These are phyloP conservation scores for Quercus phellos DNA, from an alignment of 331 rosid species.

Conservation along the genomic window DNA sequence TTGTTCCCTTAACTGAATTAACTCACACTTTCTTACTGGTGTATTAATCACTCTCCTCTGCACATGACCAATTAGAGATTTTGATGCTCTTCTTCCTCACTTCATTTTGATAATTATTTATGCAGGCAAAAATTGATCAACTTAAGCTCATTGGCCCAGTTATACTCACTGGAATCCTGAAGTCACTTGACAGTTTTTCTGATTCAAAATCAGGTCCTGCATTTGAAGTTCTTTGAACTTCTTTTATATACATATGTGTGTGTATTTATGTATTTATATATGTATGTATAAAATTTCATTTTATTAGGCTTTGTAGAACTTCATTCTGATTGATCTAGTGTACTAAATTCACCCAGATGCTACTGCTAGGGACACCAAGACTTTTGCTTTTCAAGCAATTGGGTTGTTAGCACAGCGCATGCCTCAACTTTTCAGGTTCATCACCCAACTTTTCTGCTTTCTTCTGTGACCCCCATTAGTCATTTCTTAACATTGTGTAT, in stretches of 20 bases:
- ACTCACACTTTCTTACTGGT: no score
- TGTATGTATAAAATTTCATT: neutral
- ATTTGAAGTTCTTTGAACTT: conserved; percentile 4
- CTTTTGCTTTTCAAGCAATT: conserved; percentile 86
- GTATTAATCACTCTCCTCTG: no score
- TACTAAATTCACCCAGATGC: conserved; percentile 52
- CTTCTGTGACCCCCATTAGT: neutral
- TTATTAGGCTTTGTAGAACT: conserved; percentile 8
- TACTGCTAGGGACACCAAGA: conserved; percentile 69
- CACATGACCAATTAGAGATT: neutral
- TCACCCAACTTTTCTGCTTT: conserved; percentile 10
- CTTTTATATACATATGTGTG: neutral
- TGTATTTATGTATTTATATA: no score
- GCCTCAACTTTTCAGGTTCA: conserved; percentile 94
- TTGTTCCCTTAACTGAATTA: no score
- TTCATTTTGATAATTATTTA: conserved; percentile 20
- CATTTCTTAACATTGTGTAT: neutral
- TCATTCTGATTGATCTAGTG: conserved; percentile 13
- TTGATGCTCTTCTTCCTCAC: neutral
- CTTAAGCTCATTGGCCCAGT: conserved; percentile 92
- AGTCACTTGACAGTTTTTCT: conserved; percentile 80
- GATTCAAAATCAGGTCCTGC: conserved; percentile 62
- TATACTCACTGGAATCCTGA: conserved; percentile 84
- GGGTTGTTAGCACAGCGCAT: conserved; percentile 86
- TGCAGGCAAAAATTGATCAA: conserved; percentile 84